Percentiles rank a stretch among this genome's conserved stretches.
Conservation (phyloP, 2,329 filamentous ascomycete species). For the Exophiala xenobiotica region DNA sequence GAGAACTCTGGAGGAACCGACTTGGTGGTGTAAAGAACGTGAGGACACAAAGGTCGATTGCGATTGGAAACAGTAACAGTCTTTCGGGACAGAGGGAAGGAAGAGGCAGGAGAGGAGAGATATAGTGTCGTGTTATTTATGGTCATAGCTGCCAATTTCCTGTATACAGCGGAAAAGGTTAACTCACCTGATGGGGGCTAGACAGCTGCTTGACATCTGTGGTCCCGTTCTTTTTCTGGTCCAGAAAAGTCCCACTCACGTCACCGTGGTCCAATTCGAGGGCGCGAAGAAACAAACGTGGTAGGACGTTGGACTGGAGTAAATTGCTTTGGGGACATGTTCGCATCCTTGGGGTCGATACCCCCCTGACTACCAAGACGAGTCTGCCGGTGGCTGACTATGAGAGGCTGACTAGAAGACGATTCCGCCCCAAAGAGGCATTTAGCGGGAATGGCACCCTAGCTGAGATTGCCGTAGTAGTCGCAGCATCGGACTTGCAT, state of each 20-base stretch:
- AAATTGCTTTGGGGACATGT: not conserved
- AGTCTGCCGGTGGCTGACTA: no score
- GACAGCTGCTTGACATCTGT: conserved; percentile 3
- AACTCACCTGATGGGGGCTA: conserved; percentile 3
- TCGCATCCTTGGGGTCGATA: not conserved
- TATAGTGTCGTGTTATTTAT: conserved; percentile 3
- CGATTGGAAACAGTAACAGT: not conserved
- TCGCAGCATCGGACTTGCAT: no score
- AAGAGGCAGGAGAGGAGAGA: not conserved
- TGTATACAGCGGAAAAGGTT: not conserved
- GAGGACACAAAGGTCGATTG: conserved; percentile 22
- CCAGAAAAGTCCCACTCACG: not conserved
- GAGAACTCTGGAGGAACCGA: conserved; percentile 23
- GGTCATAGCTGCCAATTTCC: conserved; percentile 1
- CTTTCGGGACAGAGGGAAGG: not conserved
- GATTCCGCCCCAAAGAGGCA: no score
- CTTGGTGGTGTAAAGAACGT: conserved; percentile 16
- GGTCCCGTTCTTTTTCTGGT: not conserved
- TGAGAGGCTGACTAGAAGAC: no score
- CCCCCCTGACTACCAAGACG: not conserved
- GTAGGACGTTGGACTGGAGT: not conserved
- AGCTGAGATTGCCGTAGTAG: no score
- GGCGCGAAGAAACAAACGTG: not conserved
- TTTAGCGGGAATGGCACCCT: no score
- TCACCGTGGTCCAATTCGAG: not conserved